Evolutionary conservation across 73 alveolate species (phyloP).

Genomic region (Diophrys appendiculata): DNA sequence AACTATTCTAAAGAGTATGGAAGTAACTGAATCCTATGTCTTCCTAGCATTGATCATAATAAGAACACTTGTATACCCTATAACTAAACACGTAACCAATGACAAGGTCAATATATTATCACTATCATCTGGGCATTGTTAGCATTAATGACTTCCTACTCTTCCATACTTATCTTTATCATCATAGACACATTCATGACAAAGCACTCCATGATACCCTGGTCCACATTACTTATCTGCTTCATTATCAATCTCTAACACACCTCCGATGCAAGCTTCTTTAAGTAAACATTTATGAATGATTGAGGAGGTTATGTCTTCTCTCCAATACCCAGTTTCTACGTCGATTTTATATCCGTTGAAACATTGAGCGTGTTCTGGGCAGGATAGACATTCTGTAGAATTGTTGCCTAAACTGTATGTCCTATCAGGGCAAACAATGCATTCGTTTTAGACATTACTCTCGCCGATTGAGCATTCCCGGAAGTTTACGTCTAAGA

Average conservation of each 20-base stretch:
- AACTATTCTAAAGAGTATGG: neutral
- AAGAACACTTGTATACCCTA: constrained; percentile 11
- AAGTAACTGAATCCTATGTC: neutral
- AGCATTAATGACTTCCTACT: neutral
- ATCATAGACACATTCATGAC: constrained; percentile 15
- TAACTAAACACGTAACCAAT: neutral
- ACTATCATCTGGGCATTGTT: constrained; percentile 1
- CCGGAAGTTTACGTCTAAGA: constrained; percentile 1
- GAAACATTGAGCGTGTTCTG: neutral
- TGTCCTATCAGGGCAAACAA: neutral
- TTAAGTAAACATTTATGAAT: constrained; percentile 1
- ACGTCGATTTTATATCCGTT: neutral
- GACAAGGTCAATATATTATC: constrained; percentile 9
- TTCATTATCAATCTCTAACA: neutral
- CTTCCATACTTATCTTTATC: constrained; percentile 1
- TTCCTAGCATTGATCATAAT: neutral
- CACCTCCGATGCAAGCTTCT: constrained; percentile 22
- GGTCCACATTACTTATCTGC: constrained; percentile 7
- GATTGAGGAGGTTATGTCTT: neutral
- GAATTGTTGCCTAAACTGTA: neutral
- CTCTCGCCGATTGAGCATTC: constrained; percentile 20
- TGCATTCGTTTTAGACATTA: constrained; percentile 4
- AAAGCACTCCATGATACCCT: constrained; percentile 22
- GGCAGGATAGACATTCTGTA: neutral
- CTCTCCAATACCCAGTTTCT: constrained; percentile 5